Conservation (phyloP, 352 stramenopile species). For the Phytopythium mirpurense region DNA sequence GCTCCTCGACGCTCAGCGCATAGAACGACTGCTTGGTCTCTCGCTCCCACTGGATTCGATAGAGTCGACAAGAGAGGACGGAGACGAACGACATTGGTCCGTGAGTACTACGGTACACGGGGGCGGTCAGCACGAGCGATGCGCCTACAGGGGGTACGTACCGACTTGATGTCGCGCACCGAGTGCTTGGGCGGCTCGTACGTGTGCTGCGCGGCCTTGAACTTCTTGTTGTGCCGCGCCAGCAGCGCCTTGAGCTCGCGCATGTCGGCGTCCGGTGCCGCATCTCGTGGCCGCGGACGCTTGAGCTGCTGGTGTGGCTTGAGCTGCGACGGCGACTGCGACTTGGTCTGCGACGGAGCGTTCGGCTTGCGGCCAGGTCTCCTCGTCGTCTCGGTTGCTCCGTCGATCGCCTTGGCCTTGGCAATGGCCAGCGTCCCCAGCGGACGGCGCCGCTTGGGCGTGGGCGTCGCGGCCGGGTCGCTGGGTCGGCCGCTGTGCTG, state of each 20-base stretch:
- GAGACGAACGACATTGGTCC: no score
- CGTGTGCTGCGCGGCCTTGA: conserved; percentile 51
- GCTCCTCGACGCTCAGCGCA: conserved; percentile 52
- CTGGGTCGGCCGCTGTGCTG: neutral
- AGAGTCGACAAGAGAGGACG: no score
- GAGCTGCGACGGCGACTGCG: neutral
- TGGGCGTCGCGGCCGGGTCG: neutral
- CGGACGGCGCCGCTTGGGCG: neutral
- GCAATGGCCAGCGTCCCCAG: neutral
- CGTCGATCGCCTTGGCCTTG: neutral
- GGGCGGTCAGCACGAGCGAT: no score
- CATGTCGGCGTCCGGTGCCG: conserved; percentile 15
- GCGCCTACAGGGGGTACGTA: conserved; percentile 16
- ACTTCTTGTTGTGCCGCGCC: conserved; percentile 75
- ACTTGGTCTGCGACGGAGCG: neutral
- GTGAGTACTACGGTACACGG: no score
- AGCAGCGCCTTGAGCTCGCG: conserved; percentile 49
- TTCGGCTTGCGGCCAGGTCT: neutral
- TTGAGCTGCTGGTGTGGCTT: neutral
- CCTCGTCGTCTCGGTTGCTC: neutral
- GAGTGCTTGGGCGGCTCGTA: conserved; percentile 79
- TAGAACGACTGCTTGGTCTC: conserved; percentile 67
- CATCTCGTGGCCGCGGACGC: neutral
- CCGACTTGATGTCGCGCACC: conserved; percentile 65
- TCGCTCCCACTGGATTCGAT: conserved; percentile 77